These are phyloP conservation scores for Tylopilus sp. DNA, from an alignment of 1,284 basidiomycete species.

Conservation along the genomic window DNA sequence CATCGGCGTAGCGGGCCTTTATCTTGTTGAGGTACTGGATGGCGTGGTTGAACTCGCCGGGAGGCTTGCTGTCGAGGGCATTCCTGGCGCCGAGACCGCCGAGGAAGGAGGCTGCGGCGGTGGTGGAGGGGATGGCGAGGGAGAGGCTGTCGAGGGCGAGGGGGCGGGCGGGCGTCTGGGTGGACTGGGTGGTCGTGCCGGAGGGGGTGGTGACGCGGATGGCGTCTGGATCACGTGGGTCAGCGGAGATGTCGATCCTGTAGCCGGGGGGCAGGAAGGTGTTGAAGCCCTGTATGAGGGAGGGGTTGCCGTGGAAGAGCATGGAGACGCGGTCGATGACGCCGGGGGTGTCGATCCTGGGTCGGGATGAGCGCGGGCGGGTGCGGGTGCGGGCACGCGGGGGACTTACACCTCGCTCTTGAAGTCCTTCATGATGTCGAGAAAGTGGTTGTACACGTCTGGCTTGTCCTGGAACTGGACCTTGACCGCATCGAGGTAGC, in stretches of 20 bases:
- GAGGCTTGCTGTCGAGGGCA: slow-evolving; percentile 44
- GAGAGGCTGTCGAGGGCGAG: slow-evolving; percentile 40
- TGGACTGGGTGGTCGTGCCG: slow-evolving; percentile 74
- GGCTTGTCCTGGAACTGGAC: slow-evolving; percentile 89
- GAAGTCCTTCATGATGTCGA: slow-evolving; percentile 99
- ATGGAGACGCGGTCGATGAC: slow-evolving; percentile 97
- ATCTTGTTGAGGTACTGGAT: slow-evolving; percentile 99
- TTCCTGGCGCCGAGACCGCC: slow-evolving; percentile 53
- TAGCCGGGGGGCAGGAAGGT: slow-evolving; percentile 97
- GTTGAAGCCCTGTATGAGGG: slow-evolving; percentile 98
- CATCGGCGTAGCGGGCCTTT: slow-evolving; percentile 90
- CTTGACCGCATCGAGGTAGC: slow-evolving; percentile 97
- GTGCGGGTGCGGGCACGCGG: slow-evolving; percentile 1
- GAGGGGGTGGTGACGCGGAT: slow-evolving; percentile 96
- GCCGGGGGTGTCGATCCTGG: slow-evolving; percentile 96
- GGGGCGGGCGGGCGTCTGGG: slow-evolving; percentile 30
- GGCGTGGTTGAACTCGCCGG: slow-evolving; percentile 92
- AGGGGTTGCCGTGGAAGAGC: slow-evolving; percentile 91
- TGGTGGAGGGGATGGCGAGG: slow-evolving; percentile 40
- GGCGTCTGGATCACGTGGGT: slow-evolving; percentile 73
- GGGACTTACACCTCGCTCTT: slow-evolving; percentile 85
- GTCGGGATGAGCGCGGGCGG: not conserved
- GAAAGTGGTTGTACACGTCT: slow-evolving; percentile 95
- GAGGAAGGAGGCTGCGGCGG: slow-evolving; percentile 61
- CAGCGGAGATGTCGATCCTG: slow-evolving; percentile 87